Base-by-base conservation (phyloP, 192 early-diverging fungal species). In the Spinellus fusiger region DNA sequence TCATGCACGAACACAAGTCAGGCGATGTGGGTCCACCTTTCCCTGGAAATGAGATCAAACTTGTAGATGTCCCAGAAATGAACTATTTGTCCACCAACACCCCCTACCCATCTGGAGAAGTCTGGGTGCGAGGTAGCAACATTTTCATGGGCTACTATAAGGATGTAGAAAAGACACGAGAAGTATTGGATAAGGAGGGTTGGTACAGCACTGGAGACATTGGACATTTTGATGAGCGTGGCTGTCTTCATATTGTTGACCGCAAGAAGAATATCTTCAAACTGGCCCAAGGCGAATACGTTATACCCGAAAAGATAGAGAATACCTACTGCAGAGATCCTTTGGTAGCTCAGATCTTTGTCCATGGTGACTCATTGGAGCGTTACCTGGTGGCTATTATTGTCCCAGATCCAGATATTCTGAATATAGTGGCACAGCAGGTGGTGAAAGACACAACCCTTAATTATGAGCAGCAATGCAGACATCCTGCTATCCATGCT, bases 301-400 rank as follows among this genome's bases (percentile, higher is more conserved):
- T 98, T 70, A 90, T 93, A 0, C 93, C 93, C 29, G 95, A 98
- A 65, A 93, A 93, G 66, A 80, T 95, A 25, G 94, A 97, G 65
- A 86, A 84, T 61, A 72, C 77, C 15, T 71, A 78, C 40, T 61
- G 64, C 13, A 70, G 66, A n/a, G 68, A 70, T 54, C 60, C 64
- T 49, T 47, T 81, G 4, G 33, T 86, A 25, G 32, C 71, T 33
- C 80, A 84, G 59, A 71, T 79, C 29, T 84, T 72, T 58, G 69
- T 86, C 5, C 69, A 82, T 31, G 82, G 84, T 48, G 76, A 86
- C 50, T 72, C 71, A 0, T 44, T 83, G 23, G 64, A 79, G 46
- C 51, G 49, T 28, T 71, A 59, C 16, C 64, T 86, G 9, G 82
- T 84, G n/a, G 75, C 66, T 9, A 54, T 86, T 3, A 53, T 77